Conservation (phyloP, 345 rosid species). For the Camelina neglecta region DNA sequence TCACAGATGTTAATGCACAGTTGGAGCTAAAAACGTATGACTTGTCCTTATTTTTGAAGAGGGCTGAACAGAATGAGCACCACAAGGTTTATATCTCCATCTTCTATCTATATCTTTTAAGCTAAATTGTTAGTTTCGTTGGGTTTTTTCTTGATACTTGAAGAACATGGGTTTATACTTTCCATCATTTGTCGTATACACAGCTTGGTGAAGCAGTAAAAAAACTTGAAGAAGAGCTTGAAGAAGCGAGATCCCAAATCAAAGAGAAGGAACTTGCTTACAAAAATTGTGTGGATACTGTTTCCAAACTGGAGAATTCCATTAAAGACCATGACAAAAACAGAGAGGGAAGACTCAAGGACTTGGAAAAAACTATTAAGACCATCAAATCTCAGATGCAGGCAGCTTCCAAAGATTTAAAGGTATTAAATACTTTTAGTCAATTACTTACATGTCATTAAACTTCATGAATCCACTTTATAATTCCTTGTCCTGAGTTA, state of each 20-base stretch:
- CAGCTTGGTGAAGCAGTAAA: constrained; percentile 87
- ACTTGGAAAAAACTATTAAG: constrained; percentile 74
- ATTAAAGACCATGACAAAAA: constrained; percentile 82
- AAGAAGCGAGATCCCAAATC: constrained; percentile 63
- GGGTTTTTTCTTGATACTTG: constrained; percentile 7
- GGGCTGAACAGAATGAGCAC: constrained; percentile 97
- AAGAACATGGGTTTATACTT: constrained; percentile 15
- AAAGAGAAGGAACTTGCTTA: constrained; percentile 71
- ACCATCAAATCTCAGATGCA: constrained; percentile 78
- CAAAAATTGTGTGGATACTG: constrained; percentile 58
- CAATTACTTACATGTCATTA: constrained; percentile 5
- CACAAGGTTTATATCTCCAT: constrained; percentile 70
- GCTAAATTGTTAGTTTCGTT: constrained; percentile 5
- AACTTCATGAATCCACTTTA: constrained; percentile 19
- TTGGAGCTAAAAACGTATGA: constrained; percentile 88
- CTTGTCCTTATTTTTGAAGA: constrained; percentile 80
- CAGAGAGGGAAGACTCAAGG: constrained; percentile 83
- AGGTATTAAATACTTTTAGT: constrained; percentile 54
- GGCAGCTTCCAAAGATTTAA: constrained; percentile 78
- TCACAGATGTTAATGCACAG: constrained; percentile 68
- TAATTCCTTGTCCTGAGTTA: constrained; percentile 6
- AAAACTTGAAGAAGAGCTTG: constrained; percentile 82
- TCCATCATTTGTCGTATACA: constrained; percentile 21
- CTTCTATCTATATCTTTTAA: constrained; percentile 17
- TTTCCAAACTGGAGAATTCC: constrained; percentile 75